A percentile compares a stretch with the other conserved stretches of the same genome.
Evolutionary conservation across 2,329 filamentous ascomycete species (phyloP).

Genomic region (Mollisia scopiformis): DNA sequence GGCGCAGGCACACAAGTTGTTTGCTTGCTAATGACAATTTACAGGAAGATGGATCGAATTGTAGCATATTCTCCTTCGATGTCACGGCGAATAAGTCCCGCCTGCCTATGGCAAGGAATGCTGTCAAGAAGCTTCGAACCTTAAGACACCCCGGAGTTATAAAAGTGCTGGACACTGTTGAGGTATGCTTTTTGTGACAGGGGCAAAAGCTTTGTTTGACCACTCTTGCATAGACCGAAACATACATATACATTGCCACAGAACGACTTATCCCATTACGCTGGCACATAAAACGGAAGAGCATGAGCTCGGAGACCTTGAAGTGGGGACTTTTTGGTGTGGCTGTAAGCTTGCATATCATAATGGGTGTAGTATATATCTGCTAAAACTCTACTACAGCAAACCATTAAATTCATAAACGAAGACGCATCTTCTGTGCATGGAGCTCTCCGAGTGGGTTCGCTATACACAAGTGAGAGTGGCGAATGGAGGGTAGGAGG

Average conservation of each 20-base stretch:
- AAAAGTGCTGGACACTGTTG: constrained; percentile 90
- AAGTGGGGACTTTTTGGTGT: constrained; percentile 95
- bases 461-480: constrained; percentile 91
- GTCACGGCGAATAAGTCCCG: constrained; percentile 77
- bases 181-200: constrained; percentile 56
- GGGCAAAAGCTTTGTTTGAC: constrained; percentile 24
- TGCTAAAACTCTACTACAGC: constrained; percentile 48
- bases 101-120: constrained; percentile 88
- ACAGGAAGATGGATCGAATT: constrained; percentile 90
- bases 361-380: neutral
- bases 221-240: constrained; percentile 69
- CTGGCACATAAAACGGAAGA: constrained; percentile 90
- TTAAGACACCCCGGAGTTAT: constrained; percentile 93
- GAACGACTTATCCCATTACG: constrained; percentile 84
- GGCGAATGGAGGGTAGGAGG: constrained; percentile 97
- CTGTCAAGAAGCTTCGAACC: constrained; percentile 89
- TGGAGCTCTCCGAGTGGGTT: constrained; percentile 81
- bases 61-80: constrained; percentile 97
- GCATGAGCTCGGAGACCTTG: constrained; percentile 84
- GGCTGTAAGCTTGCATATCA: constrained; percentile 58
- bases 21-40: constrained; percentile 19
- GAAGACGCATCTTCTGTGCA: constrained; percentile 91
- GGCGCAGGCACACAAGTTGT: neutral
- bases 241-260: constrained; percentile 94
- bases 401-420: constrained; percentile 95